Evolutionary conservation across 192 early-diverging fungal genomes (phyloP), one percentile per base, ranked within the genome.

Genomic region (Gigaspora rosea): DNA sequence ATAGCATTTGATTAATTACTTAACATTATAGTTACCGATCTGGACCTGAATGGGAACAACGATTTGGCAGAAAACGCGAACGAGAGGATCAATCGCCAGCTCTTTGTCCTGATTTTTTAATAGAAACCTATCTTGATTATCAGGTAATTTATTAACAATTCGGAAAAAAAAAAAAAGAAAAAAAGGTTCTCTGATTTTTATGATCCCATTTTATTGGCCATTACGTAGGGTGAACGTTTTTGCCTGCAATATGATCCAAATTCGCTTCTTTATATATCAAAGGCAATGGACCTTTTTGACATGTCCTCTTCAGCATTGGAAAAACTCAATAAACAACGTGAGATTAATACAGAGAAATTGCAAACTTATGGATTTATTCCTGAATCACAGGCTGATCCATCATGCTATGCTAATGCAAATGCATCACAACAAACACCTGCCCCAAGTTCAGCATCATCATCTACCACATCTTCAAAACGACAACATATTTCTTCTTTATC

Each of bases 271-370:
- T 98, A 97, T 78, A 89, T 98, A 22, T 96, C 94, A 68, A 97
- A 97, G 80, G 93, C 97, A 54, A 98, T 99, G 97, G 97, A 99
- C 76, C 89, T 99, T 91, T 99, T 99, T 87, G 96, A 99, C 80
- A 93, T 99, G 84, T 93, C 91, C 46, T 78, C 78, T 1, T 89
- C 90, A 8, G 80, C 84, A 27, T 80, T 85, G 4, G 74, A 79
- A 47, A 78, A 79, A 27, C 81, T 91, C 2, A 64, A 65, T 0
- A 16, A 72, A 8, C 87, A 87, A 51, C 80, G 90, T 41, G 69
- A 80, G 8, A 41, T 63, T 12, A 90, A 86, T 70, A 79, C 73
- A 5, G 57, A 71, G 11, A 71, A 71, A 73, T 54, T 79, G 8
- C 69, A 79, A 51, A 68, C 80, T 49, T 69, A 78, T 5, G 77